Evolutionary conservation across 306 rosid genomes (phyloP).

Genomic region (Acacia crassicarpa): DNA sequence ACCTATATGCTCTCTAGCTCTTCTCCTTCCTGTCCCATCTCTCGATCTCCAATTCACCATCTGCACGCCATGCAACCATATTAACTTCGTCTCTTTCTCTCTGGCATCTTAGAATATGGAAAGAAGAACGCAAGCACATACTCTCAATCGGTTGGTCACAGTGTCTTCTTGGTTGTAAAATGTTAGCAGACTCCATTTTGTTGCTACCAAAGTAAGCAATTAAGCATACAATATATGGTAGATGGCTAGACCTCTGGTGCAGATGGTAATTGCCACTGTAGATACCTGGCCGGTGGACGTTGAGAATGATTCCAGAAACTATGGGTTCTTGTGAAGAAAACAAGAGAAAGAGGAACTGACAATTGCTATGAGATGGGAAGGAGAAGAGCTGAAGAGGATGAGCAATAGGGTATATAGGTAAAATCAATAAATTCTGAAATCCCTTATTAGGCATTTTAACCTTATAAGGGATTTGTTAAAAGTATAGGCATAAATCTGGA

Average conservation of each 20-base stretch:
- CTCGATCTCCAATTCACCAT: too few species aligned
- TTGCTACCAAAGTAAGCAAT: neutral
- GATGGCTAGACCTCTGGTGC: constrained; percentile 82
- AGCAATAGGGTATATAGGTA: neutral
- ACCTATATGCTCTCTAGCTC: too few species aligned
- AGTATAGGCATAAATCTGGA: too few species aligned
- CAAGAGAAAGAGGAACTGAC: too few species aligned
- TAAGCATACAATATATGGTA: constrained; percentile 60
- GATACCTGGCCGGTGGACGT: constrained; percentile 59
- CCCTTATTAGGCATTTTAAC: too few species aligned
- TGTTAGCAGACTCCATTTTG: constrained; percentile 39
- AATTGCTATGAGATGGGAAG: too few species aligned
- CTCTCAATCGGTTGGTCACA: constrained; percentile 82
- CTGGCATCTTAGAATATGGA: neutral
- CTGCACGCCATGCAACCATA: neutral
- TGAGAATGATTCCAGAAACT: too few species aligned
- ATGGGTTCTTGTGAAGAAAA: too few species aligned
- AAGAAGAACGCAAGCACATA: constrained; percentile 33
- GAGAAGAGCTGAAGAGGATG: constrained; percentile 44
- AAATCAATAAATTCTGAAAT: too few species aligned
- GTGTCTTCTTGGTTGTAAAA: constrained; percentile 89
- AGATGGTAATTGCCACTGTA: constrained; percentile 87
- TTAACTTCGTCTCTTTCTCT: constrained; percentile 10
- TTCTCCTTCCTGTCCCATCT: too few species aligned
- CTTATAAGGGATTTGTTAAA: too few species aligned